Conservation (phyloP, 371 early-diverging fungal genomes). For the Sporodiniella umbellata region DNA sequence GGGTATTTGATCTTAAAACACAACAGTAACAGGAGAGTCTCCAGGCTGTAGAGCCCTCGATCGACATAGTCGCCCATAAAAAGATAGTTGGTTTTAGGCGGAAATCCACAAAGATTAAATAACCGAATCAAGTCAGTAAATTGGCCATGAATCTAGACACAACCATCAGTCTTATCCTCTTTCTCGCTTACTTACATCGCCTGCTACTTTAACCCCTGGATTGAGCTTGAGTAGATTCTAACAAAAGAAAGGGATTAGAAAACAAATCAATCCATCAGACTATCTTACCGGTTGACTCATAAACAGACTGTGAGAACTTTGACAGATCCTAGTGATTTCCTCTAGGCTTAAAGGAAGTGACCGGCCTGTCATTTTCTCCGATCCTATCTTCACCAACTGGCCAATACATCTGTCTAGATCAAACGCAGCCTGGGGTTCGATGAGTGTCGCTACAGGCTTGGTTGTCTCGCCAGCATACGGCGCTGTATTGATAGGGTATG, state of each 20-base stretch:
- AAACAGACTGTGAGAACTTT: conserved; percentile 80
- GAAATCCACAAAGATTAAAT: conserved; percentile 89
- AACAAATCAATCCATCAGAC: not conserved
- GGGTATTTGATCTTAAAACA: conserved; percentile 97
- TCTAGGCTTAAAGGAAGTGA: conserved; percentile 66
- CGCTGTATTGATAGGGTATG: no score
- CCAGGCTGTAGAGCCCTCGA: conserved; percentile 92
- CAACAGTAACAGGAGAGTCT: conserved; percentile 90
- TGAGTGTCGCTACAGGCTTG: not conserved
- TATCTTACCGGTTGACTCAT: conserved; percentile 78
- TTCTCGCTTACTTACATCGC: conserved; percentile 58
- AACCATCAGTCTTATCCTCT: not conserved
- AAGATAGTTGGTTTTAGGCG: conserved; percentile 82
- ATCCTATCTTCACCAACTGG: conserved; percentile 70
- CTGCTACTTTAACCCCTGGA: conserved; percentile 93
- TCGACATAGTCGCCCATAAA: conserved; percentile 98
- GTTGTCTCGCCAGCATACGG: no score
- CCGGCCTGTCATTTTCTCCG: conserved; percentile 61
- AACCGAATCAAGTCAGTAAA: conserved; percentile 86
- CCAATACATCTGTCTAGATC: conserved; percentile 84
- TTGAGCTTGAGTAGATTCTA: conserved; percentile 85
- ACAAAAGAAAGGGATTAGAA: not conserved
- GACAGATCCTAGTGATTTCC: conserved; percentile 88
- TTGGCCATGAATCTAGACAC: conserved; percentile 85
- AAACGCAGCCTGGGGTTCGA: not conserved